Conservation (phyloP, 2,329 filamentous ascomycete species). For the Cadophora malorum region DNA sequence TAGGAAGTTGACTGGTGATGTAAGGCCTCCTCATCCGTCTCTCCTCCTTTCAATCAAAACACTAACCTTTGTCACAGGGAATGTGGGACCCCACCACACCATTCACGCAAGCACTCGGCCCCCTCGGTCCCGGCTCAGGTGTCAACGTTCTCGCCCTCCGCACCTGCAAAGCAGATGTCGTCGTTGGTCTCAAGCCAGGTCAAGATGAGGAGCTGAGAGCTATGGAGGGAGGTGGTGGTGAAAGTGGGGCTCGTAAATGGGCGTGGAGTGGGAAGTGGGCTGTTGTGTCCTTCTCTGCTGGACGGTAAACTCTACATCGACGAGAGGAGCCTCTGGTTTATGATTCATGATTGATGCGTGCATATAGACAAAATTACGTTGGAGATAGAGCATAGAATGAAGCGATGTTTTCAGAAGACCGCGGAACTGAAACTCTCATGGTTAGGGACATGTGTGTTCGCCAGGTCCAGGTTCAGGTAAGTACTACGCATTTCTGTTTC, state of each 20-base stretch:
- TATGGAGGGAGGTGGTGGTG: constrained; percentile 72
- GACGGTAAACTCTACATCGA: constrained; percentile 52
- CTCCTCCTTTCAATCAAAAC: neutral
- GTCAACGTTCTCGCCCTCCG: constrained; percentile 85
- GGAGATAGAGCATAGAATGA: constrained; percentile 4
- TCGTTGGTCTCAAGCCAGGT: constrained; percentile 83
- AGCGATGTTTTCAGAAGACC: neutral
- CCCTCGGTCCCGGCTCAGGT: constrained; percentile 80
- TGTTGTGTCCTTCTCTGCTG: constrained; percentile 83
- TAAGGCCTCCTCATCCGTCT: constrained; percentile 52
- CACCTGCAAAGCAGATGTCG: constrained; percentile 96
- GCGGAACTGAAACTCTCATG: neutral
- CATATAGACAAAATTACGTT: constrained; percentile 6
- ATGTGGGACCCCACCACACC: constrained; percentile 87
- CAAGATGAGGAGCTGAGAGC: constrained; percentile 81
- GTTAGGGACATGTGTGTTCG: too few species aligned
- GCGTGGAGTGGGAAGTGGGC: constrained; percentile 97
- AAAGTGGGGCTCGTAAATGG: constrained; percentile 75
- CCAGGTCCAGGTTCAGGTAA: neutral
- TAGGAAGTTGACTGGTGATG: constrained; percentile 88
- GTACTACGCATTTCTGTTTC: neutral
- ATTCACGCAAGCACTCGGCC: constrained; percentile 84
- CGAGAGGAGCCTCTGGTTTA: constrained; percentile 6
- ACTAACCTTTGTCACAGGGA: constrained; percentile 53
- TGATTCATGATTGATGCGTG: constrained; percentile 5